A percentile compares a stretch with the other conserved stretches of the same genome.
These are phyloP conservation scores for Areca catechu DNA, from an alignment of 176 grass and related monocot genomes.

Conservation along the genomic window DNA sequence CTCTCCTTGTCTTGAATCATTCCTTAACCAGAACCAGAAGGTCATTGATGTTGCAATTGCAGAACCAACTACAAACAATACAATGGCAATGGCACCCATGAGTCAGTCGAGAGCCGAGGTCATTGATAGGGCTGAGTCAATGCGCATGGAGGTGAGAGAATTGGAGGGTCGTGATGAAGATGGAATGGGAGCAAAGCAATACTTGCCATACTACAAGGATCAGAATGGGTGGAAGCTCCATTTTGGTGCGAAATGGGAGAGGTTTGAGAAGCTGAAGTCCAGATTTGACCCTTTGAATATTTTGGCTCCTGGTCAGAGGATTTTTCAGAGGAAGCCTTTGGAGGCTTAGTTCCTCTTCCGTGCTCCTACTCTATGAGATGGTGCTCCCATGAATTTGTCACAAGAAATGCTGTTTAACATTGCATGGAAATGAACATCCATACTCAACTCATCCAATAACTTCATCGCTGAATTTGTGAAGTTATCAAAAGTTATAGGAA, in stretches of 20 bases:
- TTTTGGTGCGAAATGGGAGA: conserved; percentile 2
- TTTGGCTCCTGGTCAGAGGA: conserved; percentile 1
- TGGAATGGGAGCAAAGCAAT: conserved; percentile 2
- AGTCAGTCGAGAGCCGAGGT: no score
- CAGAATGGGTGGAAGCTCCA: conserved; percentile 1
- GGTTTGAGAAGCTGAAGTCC: neutral
- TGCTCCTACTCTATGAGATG: no score
- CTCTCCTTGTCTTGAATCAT: neutral
- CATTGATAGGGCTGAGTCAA: no score
- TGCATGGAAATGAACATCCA: no score
- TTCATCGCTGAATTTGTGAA: no score
- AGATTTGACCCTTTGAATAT: conserved; percentile 2
- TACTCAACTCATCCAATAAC: no score
- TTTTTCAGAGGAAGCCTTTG: neutral
- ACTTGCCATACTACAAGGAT: neutral
- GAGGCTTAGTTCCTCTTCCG: no score
- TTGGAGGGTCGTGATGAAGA: neutral
- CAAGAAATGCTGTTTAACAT: no score
- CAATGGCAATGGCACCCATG: neutral
- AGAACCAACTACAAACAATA: neutral
- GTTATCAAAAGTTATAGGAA: no score
- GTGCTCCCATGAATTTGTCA: no score
- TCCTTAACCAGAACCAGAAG: neutral
- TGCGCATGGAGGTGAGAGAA: no score
- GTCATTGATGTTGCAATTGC: neutral